Evolutionary conservation across 345 rosid genomes (phyloP).

Genomic region (Populus nigra): DNA sequence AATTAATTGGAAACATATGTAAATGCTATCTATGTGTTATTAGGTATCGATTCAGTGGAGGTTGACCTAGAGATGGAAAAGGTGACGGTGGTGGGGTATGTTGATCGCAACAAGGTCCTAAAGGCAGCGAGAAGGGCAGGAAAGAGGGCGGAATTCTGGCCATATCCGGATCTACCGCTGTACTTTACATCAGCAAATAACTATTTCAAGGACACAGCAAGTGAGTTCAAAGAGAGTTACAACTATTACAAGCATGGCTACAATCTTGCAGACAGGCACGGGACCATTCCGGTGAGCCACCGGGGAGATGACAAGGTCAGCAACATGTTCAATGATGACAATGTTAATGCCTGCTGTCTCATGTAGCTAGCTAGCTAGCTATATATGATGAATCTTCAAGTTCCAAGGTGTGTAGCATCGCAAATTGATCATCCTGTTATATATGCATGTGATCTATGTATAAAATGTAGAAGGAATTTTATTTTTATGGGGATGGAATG

Average conservation of each 20-base stretch:
- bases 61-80: conserved; percentile 65
- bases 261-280: conserved; percentile 61
- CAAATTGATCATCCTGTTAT: too few relatives aligned
- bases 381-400: neutral
- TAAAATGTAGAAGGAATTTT: too few relatives aligned
- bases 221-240: conserved; percentile 79
- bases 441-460: too few relatives aligned
- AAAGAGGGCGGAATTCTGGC: conserved; percentile 97
- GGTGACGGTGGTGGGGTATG: conserved; percentile 79
- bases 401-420: too few relatives aligned
- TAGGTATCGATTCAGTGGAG: conserved; percentile 81
- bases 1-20: too few relatives aligned
- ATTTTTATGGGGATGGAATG: neutral
- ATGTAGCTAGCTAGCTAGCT: conserved; percentile 39
- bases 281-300: conserved; percentile 56
- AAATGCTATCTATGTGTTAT: neutral
- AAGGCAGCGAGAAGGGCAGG: conserved; percentile 79
- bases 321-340: conserved; percentile 89
- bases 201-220: conserved; percentile 74
- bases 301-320: conserved; percentile 92
- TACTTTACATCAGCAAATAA: conserved; percentile 65
- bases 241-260: conserved; percentile 84
- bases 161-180: conserved; percentile 74
- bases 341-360: conserved; percentile 78
- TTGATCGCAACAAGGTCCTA: conserved; percentile 81